A percentile compares a stretch with the other conserved stretches of the same genome.
phyloP scores from a whole-genome alignment of 2,329 filamentous ascomycete genomes.

The Allantophomopsis cytisporea region DNA sequence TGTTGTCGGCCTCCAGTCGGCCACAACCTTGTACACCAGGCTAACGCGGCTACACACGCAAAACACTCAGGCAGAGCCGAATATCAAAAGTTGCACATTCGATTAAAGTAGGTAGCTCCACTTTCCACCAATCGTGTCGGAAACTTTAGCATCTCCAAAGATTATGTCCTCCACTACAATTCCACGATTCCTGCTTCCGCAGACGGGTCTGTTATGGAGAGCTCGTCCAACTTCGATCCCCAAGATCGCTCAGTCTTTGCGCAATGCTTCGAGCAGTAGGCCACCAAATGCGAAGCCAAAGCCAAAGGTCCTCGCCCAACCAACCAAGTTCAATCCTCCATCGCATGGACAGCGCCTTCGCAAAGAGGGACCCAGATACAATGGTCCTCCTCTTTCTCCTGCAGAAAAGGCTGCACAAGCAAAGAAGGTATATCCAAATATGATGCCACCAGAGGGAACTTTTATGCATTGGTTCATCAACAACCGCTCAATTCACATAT shows the following conservation, averaged over 20 bases:
- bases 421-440: constrained; percentile 67
- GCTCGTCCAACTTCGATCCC: constrained; percentile 13
- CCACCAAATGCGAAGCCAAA: constrained; percentile 34
- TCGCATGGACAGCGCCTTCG: constrained; percentile 67
- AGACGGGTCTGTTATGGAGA: constrained; percentile 42
- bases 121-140: no score
- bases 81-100: no score
- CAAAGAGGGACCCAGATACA: constrained; percentile 47
- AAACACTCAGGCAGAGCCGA: no score
- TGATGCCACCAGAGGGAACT: constrained; percentile 74
- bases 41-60: no score
- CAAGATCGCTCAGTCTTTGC: constrained; percentile 13
- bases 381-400: constrained; percentile 52
- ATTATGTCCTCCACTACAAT: constrained; percentile 30
- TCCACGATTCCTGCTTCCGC: constrained; percentile 55
- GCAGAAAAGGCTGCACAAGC: constrained; percentile 54
- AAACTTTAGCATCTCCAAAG: neutral
- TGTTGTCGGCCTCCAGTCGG: no score
- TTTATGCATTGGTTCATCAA: constrained; percentile 79
- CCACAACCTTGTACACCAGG: no score
- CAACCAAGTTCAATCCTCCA: constrained; percentile 79
- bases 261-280: constrained; percentile 20
- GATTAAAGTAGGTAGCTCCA: no score
- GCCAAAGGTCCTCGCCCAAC: constrained; percentile 68
- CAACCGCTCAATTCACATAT: constrained; percentile 62